phyloP scores from a whole-genome alignment of 177 flowering plant species.

The Telopea speciosissima region DNA sequence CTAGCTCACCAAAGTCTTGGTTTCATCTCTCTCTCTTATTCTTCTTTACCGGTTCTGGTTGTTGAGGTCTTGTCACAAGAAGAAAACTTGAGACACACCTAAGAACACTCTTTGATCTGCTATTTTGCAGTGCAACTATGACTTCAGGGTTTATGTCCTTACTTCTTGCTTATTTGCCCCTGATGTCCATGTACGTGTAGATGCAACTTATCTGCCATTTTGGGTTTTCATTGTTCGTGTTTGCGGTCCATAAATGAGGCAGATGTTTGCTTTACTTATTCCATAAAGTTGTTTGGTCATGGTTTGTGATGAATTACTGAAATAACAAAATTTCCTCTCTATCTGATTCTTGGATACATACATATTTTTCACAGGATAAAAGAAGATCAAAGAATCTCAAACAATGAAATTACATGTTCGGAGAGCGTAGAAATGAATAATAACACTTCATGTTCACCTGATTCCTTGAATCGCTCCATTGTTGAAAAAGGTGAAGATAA shows the following conservation, averaged over 20 bases:
- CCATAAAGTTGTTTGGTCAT: neutral
- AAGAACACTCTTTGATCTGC: no score
- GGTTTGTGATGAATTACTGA: neutral
- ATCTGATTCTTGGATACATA: slow-evolving; percentile 2
- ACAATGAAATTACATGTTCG: slow-evolving; percentile 5
- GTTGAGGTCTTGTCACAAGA: no score
- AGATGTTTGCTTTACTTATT: neutral
- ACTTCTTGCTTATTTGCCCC: no score
- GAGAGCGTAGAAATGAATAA: slow-evolving; percentile 12
- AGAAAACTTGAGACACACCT: no score
- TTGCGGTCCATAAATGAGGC: neutral
- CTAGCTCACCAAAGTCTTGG: no score
- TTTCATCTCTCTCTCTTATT: no score
- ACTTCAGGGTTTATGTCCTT: no score
- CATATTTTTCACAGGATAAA: slow-evolving; percentile 10
- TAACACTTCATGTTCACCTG: slow-evolving; percentile 11
- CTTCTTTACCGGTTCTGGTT: no score
- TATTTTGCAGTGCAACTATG: no score
- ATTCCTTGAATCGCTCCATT: slow-evolving; percentile 10
- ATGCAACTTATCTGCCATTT: neutral
- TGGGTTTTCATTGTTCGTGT: neutral
- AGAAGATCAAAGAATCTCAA: slow-evolving; percentile 9
- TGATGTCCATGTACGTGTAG: neutral
- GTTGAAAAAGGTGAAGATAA: slow-evolving; percentile 3
- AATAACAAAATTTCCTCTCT: neutral